phyloP scores from a whole-genome alignment of 2,329 filamentous ascomycete genomes.

The Hypocrella siamensis region DNA sequence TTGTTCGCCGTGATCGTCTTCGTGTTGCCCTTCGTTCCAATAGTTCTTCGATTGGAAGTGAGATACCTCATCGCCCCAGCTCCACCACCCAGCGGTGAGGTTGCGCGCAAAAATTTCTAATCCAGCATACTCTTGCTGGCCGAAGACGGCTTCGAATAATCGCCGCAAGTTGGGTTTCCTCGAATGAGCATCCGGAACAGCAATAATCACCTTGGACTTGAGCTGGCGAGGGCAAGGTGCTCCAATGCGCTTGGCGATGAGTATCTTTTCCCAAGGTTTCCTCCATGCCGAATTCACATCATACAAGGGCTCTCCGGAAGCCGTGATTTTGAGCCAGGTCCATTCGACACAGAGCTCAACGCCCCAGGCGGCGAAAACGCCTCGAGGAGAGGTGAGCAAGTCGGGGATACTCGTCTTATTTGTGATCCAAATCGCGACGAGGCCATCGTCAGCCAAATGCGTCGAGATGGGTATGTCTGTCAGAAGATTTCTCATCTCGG shows the following conservation, averaged over 20 bases:
- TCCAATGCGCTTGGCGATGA: conserved; percentile 38
- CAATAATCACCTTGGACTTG: conserved; percentile 41
- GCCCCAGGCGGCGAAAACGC: conserved; percentile 52
- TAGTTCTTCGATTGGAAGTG: conserved; percentile 47
- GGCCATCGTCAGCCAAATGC: conserved; percentile 33
- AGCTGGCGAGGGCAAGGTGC: conserved; percentile 9
- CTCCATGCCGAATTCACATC: conserved; percentile 45
- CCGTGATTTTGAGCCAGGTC: conserved; percentile 65
- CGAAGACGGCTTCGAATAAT: conserved; percentile 41
- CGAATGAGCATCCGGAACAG: conserved; percentile 63
- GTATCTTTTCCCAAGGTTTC: conserved; percentile 61
- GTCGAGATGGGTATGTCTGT: conserved; percentile 37
- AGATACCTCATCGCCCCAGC: conserved; percentile 61
- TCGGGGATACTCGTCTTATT: conserved; percentile 48
- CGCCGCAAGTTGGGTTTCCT: conserved; percentile 57
- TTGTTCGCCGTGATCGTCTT: background rate
- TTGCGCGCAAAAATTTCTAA: conserved; percentile 68
- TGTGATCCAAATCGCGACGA: conserved; percentile 64
- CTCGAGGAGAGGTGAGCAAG: conserved; percentile 32
- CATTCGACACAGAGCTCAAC: conserved; percentile 53
- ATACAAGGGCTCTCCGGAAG: conserved; percentile 46
- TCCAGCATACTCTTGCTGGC: conserved; percentile 29
- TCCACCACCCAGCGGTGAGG: conserved; percentile 61
- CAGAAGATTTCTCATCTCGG: conserved; percentile 34
- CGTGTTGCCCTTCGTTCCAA: conserved; percentile 20